Conservation (phyloP, 305 asterid genomes). For the Fraxinus angustifolia region DNA sequence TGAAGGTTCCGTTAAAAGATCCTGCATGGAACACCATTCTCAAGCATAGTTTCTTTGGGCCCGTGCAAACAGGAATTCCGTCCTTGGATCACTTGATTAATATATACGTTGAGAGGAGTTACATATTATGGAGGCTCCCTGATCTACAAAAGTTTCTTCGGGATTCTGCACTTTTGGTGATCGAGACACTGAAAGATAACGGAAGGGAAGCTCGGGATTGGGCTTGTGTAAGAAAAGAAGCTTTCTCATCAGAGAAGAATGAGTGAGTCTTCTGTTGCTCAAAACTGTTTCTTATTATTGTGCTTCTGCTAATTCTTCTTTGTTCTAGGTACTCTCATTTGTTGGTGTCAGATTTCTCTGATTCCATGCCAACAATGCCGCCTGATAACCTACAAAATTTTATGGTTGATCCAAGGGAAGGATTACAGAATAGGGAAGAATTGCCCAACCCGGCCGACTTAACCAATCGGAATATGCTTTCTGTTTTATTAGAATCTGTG, state of each 20-base stretch:
- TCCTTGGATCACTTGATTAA: slow-evolving; percentile 77
- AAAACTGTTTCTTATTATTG: neutral
- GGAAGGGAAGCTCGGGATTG: slow-evolving; percentile 62
- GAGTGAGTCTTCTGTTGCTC: slow-evolving; percentile 49
- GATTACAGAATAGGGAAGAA: slow-evolving; percentile 37
- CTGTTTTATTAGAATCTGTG: slow-evolving; percentile 77
- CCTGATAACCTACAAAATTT: slow-evolving; percentile 86
- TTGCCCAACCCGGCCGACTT: slow-evolving; percentile 43
- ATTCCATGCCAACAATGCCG: slow-evolving; percentile 77
- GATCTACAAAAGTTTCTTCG: slow-evolving; percentile 72
- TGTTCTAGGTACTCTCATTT: slow-evolving; percentile 70
- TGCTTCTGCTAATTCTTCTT: neutral
- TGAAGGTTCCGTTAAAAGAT: slow-evolving; percentile 81
- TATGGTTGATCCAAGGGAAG: slow-evolving; percentile 63
- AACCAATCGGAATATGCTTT: slow-evolving; percentile 63
- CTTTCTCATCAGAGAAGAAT: slow-evolving; percentile 71
- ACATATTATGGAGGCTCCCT: slow-evolving; percentile 91
- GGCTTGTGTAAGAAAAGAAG: slow-evolving; percentile 81
- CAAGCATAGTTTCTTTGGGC: slow-evolving; percentile 49
- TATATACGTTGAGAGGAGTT: slow-evolving; percentile 77
- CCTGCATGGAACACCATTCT: slow-evolving; percentile 58
- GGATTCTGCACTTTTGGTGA: slow-evolving; percentile 61
- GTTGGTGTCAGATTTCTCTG: slow-evolving; percentile 76
- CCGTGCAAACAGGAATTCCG: slow-evolving; percentile 65
- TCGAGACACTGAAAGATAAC: slow-evolving; percentile 47